These are phyloP conservation scores for Pisolithus tinctorius DNA, from an alignment of 768 basidiomycete genomes.

Conservation along the genomic window DNA sequence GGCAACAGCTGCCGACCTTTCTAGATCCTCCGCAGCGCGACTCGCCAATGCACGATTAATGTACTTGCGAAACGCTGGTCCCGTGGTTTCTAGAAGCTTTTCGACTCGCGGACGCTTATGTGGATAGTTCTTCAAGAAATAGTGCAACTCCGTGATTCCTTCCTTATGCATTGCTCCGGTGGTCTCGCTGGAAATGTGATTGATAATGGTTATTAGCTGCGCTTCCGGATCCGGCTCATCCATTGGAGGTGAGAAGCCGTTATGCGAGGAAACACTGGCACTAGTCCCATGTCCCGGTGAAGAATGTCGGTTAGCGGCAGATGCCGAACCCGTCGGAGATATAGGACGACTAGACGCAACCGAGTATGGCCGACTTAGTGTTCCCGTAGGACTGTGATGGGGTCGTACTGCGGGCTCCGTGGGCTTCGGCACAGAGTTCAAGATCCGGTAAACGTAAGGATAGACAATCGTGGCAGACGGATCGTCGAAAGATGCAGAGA, in stretches of 20 bases:
- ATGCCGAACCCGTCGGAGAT: conserved; percentile 62
- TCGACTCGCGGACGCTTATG: conserved; percentile 78
- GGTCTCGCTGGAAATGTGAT: conserved; percentile 83
- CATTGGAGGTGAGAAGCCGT: conserved; percentile 44
- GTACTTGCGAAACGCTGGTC: conserved; percentile 86
- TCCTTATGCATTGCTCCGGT: conserved; percentile 88
- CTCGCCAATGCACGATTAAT: conserved; percentile 83
- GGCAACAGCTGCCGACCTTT: conserved; percentile 74
- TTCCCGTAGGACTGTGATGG: conserved; percentile 28
- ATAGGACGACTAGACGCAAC: conserved; percentile 62
- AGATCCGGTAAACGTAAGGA: conserved; percentile 88
- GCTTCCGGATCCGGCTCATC: conserved; percentile 87
- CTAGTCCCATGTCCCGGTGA: conserved; percentile 63
- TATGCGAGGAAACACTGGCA: conserved; percentile 57
- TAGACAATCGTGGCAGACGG: conserved; percentile 97
- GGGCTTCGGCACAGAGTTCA: conserved; percentile 58
- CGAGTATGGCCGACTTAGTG: conserved; percentile 42
- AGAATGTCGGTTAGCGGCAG: conserved; percentile 46
- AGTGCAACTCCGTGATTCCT: conserved; percentile 90
- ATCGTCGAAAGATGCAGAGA: conserved; percentile 88
- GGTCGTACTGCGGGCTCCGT: conserved; percentile 27
- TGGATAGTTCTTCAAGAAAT: conserved; percentile 87
- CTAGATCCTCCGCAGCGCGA: conserved; percentile 81
- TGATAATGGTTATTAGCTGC: conserved; percentile 74
- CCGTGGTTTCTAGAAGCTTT: conserved; percentile 83